These are phyloP conservation scores for Solanum clarkiae DNA, from an alignment of 257 asterid species.

Conservation along the genomic window DNA sequence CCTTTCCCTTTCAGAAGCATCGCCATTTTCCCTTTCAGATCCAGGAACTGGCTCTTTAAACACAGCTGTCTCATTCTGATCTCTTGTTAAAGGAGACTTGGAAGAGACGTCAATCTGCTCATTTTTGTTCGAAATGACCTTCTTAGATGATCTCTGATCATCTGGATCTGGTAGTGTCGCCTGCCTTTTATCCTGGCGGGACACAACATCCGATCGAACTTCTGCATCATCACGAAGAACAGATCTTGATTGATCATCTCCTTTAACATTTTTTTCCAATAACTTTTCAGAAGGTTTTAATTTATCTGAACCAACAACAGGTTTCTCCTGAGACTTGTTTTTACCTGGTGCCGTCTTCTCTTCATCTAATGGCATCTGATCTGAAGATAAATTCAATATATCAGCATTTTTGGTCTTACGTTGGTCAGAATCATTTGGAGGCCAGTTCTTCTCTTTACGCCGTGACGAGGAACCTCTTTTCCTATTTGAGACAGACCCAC, in stretches of 20 bases:
- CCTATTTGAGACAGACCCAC: slow-evolving; percentile 33
- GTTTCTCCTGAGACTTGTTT: slow-evolving; percentile 41
- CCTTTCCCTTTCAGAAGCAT: slow-evolving; percentile 33
- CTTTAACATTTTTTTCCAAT: slow-evolving; percentile 29
- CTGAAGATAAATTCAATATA: slow-evolving; percentile 19
- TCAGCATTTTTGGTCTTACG: slow-evolving; percentile 28
- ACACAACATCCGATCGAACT: slow-evolving; percentile 12
- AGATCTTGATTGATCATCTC: slow-evolving; percentile 24
- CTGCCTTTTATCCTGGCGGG: slow-evolving; percentile 37
- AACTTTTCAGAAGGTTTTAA: slow-evolving; percentile 41
- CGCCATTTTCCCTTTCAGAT: slow-evolving; percentile 51
- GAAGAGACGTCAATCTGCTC: slow-evolving; percentile 45
- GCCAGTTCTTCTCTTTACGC: slow-evolving; percentile 38
- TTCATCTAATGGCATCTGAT: slow-evolving; percentile 19
- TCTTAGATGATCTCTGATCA: slow-evolving; percentile 40
- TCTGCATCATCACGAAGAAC: slow-evolving; percentile 23
- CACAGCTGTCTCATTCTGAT: slow-evolving; percentile 31
- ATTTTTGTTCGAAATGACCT: slow-evolving; percentile 12
- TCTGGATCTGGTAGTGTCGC: slow-evolving; percentile 26
- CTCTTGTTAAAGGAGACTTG: slow-evolving; percentile 51
- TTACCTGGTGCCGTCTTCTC: slow-evolving; percentile 48
- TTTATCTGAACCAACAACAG: slow-evolving; percentile 29
- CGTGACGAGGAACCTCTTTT: slow-evolving; percentile 38
- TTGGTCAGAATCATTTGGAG: slow-evolving; percentile 38
- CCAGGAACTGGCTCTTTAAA: slow-evolving; percentile 32